These are phyloP conservation scores for Taiwanofungus camphoratus DNA, from an alignment of 1,284 basidiomycete genomes.

Conservation along the genomic window DNA sequence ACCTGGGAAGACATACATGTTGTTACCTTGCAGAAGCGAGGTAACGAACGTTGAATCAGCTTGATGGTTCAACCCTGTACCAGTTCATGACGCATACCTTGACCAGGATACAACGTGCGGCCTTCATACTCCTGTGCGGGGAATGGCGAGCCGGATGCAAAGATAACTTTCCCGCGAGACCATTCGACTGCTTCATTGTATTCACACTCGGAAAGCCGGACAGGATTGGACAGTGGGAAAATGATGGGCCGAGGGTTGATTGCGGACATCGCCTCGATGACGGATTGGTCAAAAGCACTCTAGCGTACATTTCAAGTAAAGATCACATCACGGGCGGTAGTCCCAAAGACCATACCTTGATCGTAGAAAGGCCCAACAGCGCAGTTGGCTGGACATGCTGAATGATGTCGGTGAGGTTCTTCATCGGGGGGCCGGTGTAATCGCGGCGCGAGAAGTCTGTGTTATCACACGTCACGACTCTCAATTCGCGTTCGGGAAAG, in stretches of 20 bases:
- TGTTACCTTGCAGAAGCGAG: constrained; percentile 46
- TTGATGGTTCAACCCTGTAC: background rate
- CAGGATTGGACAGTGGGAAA: constrained; percentile 96
- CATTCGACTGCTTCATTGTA: constrained; percentile 82
- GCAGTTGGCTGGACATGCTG: constrained; percentile 88
- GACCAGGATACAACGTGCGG: constrained; percentile 71
- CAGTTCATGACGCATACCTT: constrained; percentile 36
- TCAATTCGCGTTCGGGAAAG: too few species aligned
- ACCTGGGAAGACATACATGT: constrained; percentile 81
- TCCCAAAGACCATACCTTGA: constrained; percentile 40
- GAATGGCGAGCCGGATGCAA: constrained; percentile 92
- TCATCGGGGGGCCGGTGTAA: constrained; percentile 73
- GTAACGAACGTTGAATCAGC: background rate
- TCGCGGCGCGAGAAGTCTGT: constrained; percentile 79
- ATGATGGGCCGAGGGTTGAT: constrained; percentile 87
- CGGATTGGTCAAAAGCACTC: constrained; percentile 74
- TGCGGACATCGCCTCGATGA: constrained; percentile 80
- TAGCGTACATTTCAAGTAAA: constrained; percentile 21
- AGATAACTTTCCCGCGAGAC: constrained; percentile 72
- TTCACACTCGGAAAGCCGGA: constrained; percentile 78
- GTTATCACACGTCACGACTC: too few species aligned
- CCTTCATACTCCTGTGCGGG: constrained; percentile 57
- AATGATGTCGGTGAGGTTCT: constrained; percentile 75
- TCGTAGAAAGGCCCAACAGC: constrained; percentile 86
- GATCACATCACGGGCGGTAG: constrained; percentile 7